Evolutionary conservation across 495 filamentous ascomycete species (phyloP), one percentile per base, ranked within the genome.

Genomic region (Aspergillus biplanus): DNA sequence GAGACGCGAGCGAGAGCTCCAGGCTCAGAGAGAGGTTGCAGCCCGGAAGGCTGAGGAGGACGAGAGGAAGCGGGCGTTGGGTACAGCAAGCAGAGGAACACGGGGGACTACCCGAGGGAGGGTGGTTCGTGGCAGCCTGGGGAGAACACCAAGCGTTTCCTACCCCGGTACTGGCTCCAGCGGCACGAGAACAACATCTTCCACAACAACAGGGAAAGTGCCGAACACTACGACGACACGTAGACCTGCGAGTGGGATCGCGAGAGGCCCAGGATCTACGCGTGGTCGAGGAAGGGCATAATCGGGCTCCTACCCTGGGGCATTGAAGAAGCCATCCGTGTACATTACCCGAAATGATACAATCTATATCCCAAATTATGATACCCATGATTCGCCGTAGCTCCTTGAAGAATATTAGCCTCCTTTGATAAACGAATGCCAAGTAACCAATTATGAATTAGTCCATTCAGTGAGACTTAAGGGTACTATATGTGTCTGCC

Each of bases 1-100:
- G 72, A 83, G 92, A 53, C 84, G 88, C 42, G 88, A 87, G 39
- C 83, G 81, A 1, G 92, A 96, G 64, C 87, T 92, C 16, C 88
- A 92, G 71, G 82, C 87, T 50, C 84, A 91, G 55, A 79, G 89
- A 59, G 92, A 91, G 67, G 92, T 90, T 31, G 87, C 85, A 9
- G 81, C 79, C 53, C 79, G 86, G 46, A 86, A 81, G 66, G 89
- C 84, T 15, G 93, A 93, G 65, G 91, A 93, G 66, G 91, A 89
- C 33, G 89, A 89, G 74, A 80, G 82, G 59, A 78, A 80, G 66
- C 77, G 80, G 46, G 74, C 73, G 42, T 72, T 73, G 12, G 69
- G 82, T 67, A 79, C 84, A 15, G 79, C 78, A 31, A 73, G 73
- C 61, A 78, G 80, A 68, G 76, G 78, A 21, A 77, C 78, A 50